A percentile compares a stretch with the other conserved stretches of the same genome.
These are phyloP conservation scores for Chlorella vulgaris DNA, from an alignment of 139 green algal genomes.

Conservation along the genomic window DNA sequence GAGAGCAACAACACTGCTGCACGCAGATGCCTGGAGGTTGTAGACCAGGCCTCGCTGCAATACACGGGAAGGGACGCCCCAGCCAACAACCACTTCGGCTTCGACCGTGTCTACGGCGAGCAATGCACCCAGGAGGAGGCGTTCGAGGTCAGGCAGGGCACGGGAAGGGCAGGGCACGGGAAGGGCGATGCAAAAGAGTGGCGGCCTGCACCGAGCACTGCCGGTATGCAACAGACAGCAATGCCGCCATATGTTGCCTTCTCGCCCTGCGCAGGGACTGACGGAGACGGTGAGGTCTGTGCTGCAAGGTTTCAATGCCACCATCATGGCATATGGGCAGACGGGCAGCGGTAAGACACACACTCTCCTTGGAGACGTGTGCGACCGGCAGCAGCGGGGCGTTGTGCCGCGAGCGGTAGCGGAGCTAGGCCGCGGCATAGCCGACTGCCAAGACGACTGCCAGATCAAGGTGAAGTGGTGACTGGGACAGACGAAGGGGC, in stretches of 20 bases:
- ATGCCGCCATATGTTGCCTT: too few relatives aligned
- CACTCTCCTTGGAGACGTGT: constrained; percentile 66
- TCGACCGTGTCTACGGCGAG: constrained; percentile 55
- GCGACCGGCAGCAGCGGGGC: constrained; percentile 31
- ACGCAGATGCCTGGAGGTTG: neutral
- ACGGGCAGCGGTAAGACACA: constrained; percentile 83
- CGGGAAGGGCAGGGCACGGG: neutral
- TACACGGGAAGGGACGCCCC: constrained; percentile 9
- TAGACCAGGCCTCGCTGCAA: neutral
- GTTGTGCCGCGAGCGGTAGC: constrained; percentile 70
- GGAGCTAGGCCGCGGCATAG: constrained; percentile 54
- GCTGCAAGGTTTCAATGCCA: constrained; percentile 68
- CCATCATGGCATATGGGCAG: constrained; percentile 71
- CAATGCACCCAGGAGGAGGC: constrained; percentile 49
- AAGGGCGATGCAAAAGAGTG: neutral
- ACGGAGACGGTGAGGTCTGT: constrained; percentile 51
- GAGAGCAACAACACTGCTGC: neutral
- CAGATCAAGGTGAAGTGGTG: constrained; percentile 1
- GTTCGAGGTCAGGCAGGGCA: constrained; percentile 8
- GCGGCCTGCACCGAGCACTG: too few relatives aligned
- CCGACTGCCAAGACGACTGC: neutral
- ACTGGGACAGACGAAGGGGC: neutral
- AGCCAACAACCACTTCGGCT: constrained; percentile 44
- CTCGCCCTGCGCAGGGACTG: constrained; percentile 55
- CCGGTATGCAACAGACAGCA: too few relatives aligned